Percentiles rank a stretch among this genome's conserved stretches.
These are phyloP conservation scores for Phyllosticta paracitricarpa DNA, from an alignment of 2,329 filamentous ascomycete species.

Conservation along the genomic window DNA sequence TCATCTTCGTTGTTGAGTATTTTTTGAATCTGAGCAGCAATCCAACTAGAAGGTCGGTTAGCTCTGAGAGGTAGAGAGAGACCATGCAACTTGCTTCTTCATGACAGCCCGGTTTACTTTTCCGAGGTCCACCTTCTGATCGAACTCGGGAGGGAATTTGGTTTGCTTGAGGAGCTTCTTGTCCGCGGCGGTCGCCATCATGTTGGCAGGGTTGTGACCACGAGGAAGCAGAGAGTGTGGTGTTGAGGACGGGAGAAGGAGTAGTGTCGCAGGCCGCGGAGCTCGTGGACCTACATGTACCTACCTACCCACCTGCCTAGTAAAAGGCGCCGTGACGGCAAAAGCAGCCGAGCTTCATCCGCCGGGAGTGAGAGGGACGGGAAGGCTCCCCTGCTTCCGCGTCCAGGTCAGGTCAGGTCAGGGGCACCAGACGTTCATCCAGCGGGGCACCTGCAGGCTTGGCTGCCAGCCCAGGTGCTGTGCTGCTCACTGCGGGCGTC, in stretches of 20 bases:
- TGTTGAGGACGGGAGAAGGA: background rate
- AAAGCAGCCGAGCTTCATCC: background rate
- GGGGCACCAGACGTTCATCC: background rate
- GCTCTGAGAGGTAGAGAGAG: background rate
- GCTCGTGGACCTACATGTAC: no score
- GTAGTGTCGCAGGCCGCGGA: background rate
- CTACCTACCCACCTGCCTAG: no score
- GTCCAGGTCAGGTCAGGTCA: background rate
- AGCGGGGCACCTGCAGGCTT: background rate
- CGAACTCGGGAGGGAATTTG: conserved; percentile 90
- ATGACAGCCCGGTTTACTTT: conserved; percentile 97
- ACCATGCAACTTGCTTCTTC: conserved; percentile 63
- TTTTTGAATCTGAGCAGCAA: conserved; percentile 74
- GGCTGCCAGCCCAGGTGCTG: background rate
- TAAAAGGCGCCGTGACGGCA: background rate
- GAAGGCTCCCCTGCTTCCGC: no score
- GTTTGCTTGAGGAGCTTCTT: conserved; percentile 82
- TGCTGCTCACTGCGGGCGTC: background rate
- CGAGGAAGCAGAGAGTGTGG: background rate
- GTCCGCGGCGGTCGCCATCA: conserved; percentile 76
- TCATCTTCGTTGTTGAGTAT: conserved; percentile 92
- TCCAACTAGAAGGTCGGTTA: conserved; percentile 59
- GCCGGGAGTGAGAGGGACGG: no score
- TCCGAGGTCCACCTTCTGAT: conserved; percentile 88
- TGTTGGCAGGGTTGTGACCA: background rate